These are phyloP conservation scores for Taphrina flavorubra DNA, from an alignment of 1,139 yeast species.

Conservation along the genomic window DNA sequence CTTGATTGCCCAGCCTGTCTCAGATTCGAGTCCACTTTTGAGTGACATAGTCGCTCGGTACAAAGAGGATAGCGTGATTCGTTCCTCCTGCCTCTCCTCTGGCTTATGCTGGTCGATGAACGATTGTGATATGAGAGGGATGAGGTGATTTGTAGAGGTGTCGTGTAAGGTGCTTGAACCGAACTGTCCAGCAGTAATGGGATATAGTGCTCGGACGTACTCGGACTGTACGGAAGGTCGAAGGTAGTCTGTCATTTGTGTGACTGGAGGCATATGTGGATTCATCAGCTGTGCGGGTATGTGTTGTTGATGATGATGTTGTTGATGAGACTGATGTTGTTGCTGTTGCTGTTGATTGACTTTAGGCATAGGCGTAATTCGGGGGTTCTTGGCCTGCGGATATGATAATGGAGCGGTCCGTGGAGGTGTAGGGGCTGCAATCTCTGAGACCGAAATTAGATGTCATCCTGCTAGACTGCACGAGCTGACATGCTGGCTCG, in stretches of 20 bases:
- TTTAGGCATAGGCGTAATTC: neutral
- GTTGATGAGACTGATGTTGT: conserved; percentile 17
- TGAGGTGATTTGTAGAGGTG: conserved; percentile 8
- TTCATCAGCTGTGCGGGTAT: conserved; percentile 18
- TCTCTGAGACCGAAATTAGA: conserved; percentile 2
- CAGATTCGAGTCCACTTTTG: conserved; percentile 63
- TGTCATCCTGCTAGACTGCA: neutral
- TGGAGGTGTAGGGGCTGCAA: conserved; percentile 8
- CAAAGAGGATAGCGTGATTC: conserved; percentile 35
- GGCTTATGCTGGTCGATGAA: conserved; percentile 29
- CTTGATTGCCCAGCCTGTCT: conserved; percentile 69
- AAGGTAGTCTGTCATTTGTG: conserved; percentile 17
- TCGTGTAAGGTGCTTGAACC: conserved; percentile 17
- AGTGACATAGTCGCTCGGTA: conserved; percentile 69
- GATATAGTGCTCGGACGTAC: conserved; percentile 27
- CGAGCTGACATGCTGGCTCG: neutral
- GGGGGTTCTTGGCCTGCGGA: conserved; percentile 18
- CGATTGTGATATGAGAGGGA: conserved; percentile 14
- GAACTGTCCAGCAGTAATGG: conserved; percentile 38
- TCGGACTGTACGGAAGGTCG: conserved; percentile 9
- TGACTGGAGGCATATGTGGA: conserved; percentile 25
- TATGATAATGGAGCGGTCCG: conserved; percentile 24
- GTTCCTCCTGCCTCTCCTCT: conserved; percentile 2
- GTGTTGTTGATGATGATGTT: conserved; percentile 24
- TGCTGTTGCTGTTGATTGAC: conserved; percentile 27